Evolutionary conservation across 2,329 filamentous ascomycete genomes (phyloP), one percentile per base, ranked within the genome.

Genomic region (Parastagonospora nodorum): DNA sequence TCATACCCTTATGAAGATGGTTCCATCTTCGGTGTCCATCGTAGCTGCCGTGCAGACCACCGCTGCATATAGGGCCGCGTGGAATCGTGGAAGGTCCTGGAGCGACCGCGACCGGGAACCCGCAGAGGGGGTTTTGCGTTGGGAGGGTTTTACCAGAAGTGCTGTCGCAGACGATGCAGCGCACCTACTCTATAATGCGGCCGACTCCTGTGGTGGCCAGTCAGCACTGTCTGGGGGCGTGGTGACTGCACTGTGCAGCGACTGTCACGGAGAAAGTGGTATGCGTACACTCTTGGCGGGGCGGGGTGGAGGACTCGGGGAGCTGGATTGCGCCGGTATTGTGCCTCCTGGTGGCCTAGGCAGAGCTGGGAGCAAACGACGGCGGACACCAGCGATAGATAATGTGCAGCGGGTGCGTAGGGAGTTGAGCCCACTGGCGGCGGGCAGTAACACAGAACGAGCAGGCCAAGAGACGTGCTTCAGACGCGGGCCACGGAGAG

Each of bases 1-100:
- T 41, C 78, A 56, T 82, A 90, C 89, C 86, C 92, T 94, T 77
- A 94, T 86, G 78, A 94, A 95, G 77, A 89, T 78, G 81, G 90
- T 86, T 75, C 90, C 90, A 86, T 94, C 89, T 87, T 93, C 89
- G 76, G 88, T 90, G 80, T 90, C 87, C 88, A 92, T 94, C 66
- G 45, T 69, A 64, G 60, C 37, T 54, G 44, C 44, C 45, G 51
- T 24, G 67, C 60, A 64, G 60, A 58, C 60, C 40, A 53, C 60
- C 61, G 67, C 61, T 64, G 67, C 69, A 72, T 73, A 60, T 64
- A 70, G 68, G 64, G 57, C 58, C 53, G 43, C 47, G 45, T 42
- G 45, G 42, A 48, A 29, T 46, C 39, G 31, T 46, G 29, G 27
- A 38, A 44, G 50, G 41, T 38, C 35, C 37, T 40, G 48, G 38